Evolutionary conservation across 352 stramenopile genomes (phyloP).

Genomic region (Phytophthora meadii): DNA sequence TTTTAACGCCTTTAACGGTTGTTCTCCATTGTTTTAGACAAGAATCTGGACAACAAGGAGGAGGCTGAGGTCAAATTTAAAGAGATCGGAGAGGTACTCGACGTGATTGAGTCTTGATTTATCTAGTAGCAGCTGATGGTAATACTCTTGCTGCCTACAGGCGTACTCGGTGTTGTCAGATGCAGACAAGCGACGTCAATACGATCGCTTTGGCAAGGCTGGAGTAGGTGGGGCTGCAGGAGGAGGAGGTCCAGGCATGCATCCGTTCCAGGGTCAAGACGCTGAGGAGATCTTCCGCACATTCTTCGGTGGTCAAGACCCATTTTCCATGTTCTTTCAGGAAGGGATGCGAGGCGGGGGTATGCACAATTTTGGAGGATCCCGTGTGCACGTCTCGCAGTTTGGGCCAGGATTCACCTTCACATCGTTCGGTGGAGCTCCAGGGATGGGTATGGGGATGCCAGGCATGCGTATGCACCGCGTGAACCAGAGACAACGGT

Average conservation of each 20-base stretch:
- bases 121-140: not conserved
- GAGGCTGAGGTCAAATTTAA: conserved; percentile 91
- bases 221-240: conserved; percentile 52
- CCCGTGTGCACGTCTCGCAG: conserved; percentile 79
- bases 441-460: conserved; percentile 57
- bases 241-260: conserved; percentile 44
- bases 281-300: conserved; percentile 85
- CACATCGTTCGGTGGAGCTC: conserved; percentile 69
- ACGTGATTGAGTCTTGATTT: not conserved
- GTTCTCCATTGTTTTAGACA: conserved; percentile 55
- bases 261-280: conserved; percentile 74
- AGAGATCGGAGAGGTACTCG: conserved; percentile 82
- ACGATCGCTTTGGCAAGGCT: conserved; percentile 92
- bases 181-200: conserved; percentile 85
- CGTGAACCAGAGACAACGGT: conserved; percentile 63
- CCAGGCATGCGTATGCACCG: conserved; percentile 60
- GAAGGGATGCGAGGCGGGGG: conserved; percentile 61
- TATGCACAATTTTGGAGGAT: conserved; percentile 56
- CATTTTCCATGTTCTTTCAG: conserved; percentile 89
- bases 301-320: conserved; percentile 85
- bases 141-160: conserved; percentile 23
- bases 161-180: conserved; percentile 94
- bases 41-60: conserved; percentile 91
- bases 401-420: conserved; percentile 85
- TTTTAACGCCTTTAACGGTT: not conserved